phyloP scores from a whole-genome alignment of 2,329 filamentous ascomycete genomes.

The Cordyceps militaris region DNA sequence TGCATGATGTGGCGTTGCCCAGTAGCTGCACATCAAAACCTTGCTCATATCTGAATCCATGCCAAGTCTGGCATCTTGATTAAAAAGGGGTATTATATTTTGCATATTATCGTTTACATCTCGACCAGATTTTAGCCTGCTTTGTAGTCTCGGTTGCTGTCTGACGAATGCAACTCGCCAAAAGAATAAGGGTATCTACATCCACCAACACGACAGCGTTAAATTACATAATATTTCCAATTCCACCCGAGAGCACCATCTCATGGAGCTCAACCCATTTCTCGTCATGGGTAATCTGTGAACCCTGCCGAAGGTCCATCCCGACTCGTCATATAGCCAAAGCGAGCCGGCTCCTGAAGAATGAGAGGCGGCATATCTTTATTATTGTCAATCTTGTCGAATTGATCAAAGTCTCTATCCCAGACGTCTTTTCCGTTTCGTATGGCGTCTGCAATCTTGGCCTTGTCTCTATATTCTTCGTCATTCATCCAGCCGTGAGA shows the following conservation, averaged over 20 bases:
- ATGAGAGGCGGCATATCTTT: constrained; percentile 46
- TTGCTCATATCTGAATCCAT: neutral
- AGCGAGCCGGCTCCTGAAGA: constrained; percentile 30
- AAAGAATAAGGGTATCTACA: neutral
- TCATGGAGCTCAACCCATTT: neutral
- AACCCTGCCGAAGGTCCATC: constrained; percentile 42
- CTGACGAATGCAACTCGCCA: neutral
- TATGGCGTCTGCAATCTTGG: constrained; percentile 44
- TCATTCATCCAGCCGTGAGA: constrained; percentile 48
- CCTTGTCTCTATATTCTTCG: constrained; percentile 38
- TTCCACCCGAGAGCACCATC: neutral
- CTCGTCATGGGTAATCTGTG: constrained; percentile 29
- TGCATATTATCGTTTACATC: no score
- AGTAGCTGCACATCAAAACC: no score
- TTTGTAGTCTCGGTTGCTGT: neutral
- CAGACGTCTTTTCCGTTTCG: constrained; percentile 48
- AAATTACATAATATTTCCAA: neutral
- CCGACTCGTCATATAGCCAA: constrained; percentile 38
- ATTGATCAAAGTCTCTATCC: constrained; percentile 41
- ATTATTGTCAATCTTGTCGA: constrained; percentile 42
- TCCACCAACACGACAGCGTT: neutral
- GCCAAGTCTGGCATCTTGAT: neutral
- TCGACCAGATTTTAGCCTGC: neutral
- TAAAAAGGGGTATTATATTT: neutral
- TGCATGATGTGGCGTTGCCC: neutral